These are phyloP conservation scores for Elongisporangium undulatum DNA, from an alignment of 352 stramenopile species.

Conservation along the genomic window DNA sequence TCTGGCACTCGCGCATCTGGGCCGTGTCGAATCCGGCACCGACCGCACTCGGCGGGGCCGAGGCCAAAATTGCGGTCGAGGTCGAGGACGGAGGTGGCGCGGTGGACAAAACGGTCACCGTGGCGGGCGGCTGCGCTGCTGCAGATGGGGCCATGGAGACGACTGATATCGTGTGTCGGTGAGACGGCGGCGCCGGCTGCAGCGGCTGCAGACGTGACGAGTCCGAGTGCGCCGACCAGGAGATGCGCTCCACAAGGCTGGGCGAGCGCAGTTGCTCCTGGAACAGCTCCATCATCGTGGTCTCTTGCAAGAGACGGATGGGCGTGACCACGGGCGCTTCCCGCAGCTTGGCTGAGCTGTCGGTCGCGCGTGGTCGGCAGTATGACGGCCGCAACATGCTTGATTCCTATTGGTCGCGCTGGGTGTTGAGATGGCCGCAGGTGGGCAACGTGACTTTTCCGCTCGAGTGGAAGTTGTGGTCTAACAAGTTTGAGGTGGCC, in stretches of 20 bases:
- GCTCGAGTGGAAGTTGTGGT: not conserved
- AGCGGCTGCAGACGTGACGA: not conserved
- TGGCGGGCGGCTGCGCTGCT: not conserved
- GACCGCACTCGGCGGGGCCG: slow-evolving; percentile 8
- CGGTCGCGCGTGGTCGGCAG: not conserved
- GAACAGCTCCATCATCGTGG: slow-evolving; percentile 30
- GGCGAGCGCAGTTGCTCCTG: slow-evolving; percentile 31
- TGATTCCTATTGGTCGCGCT: not conserved
- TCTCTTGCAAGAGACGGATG: slow-evolving; percentile 34
- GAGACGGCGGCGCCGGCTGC: not conserved
- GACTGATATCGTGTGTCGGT: not conserved
- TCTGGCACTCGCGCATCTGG: slow-evolving; percentile 45
- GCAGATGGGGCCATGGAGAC: not conserved
- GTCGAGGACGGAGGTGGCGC: not conserved
- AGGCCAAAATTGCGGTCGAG: not conserved
- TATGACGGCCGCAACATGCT: not conserved
- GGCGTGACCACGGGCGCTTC: slow-evolving; percentile 1
- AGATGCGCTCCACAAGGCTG: slow-evolving; percentile 6
- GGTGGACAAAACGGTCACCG: not conserved
- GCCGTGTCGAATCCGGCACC: slow-evolving; percentile 1
- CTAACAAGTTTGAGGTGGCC: not conserved
- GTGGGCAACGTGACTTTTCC: not conserved
- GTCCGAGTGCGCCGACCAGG: slow-evolving; percentile 3
- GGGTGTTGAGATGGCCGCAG: not conserved
- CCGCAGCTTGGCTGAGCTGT: not conserved